phyloP scores from a whole-genome alignment of 2,329 filamentous ascomycete genomes.

The Xylariaceae sp. region DNA sequence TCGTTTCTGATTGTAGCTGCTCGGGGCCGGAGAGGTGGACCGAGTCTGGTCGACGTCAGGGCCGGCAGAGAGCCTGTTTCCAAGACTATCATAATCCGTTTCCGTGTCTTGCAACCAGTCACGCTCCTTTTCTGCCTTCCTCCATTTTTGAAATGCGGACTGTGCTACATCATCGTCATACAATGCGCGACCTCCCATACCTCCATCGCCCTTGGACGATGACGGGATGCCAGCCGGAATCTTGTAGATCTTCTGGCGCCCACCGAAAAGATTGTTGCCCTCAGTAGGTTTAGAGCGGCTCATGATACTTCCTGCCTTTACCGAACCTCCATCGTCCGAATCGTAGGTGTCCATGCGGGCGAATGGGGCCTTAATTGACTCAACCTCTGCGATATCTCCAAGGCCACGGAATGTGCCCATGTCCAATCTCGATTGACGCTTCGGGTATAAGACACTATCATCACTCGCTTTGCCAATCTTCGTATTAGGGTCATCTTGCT shows the following conservation, averaged over 20 bases:
- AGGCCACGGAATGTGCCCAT: constrained; percentile 61
- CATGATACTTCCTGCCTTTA: constrained; percentile 71
- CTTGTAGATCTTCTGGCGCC: constrained; percentile 92
- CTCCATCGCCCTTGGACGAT: constrained; percentile 43
- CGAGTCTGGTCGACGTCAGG: constrained; percentile 33
- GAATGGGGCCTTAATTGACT: constrained; percentile 66
- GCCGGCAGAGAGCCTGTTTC: constrained; percentile 31
- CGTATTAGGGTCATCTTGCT: constrained; percentile 88
- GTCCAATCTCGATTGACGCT: constrained; percentile 76
- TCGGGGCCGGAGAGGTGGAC: constrained; percentile 55
- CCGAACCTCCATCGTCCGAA: constrained; percentile 65
- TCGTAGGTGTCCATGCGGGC: constrained; percentile 64
- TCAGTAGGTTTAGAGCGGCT: constrained; percentile 76
- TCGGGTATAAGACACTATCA: constrained; percentile 84
- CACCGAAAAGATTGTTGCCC: constrained; percentile 91
- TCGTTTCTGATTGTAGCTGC: constrained; percentile 69
- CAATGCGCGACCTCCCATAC: constrained; percentile 64
- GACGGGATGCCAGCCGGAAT: constrained; percentile 56
- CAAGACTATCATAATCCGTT: constrained; percentile 38
- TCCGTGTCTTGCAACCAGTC: constrained; percentile 41
- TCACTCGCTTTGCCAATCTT: constrained; percentile 92
- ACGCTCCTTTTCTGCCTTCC: constrained; percentile 56
- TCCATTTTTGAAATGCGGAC: constrained; percentile 80
- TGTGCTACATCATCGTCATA: constrained; percentile 85
- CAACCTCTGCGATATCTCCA: constrained; percentile 85